A percentile compares a stretch with the other conserved stretches of the same genome.
These are phyloP conservation scores for Cordyceps javanica DNA, from an alignment of 2,329 filamentous ascomycete genomes.

Conservation along the genomic window DNA sequence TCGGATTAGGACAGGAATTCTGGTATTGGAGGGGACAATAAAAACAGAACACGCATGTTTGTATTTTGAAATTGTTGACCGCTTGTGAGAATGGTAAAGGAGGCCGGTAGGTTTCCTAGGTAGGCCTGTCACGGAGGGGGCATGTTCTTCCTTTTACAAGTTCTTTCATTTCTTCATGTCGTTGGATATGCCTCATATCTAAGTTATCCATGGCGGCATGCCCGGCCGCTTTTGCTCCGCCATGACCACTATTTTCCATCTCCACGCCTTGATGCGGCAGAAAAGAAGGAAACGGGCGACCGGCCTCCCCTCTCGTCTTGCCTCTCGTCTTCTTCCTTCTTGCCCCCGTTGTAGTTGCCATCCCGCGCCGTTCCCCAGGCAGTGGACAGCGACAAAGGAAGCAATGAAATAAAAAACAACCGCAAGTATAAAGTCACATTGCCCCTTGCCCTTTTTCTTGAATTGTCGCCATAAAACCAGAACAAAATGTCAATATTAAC, in stretches of 20 bases:
- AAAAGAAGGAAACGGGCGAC: no score
- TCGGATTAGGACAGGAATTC: neutral
- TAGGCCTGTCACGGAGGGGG: neutral
- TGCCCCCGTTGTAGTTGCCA: neutral
- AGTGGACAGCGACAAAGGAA: neutral
- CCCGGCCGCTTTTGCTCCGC: neutral
- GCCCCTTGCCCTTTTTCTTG: conserved; percentile 1
- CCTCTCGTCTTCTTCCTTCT: neutral
- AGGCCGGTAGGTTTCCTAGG: neutral
- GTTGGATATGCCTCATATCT: neutral
- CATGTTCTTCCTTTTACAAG: neutral
- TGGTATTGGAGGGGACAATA: neutral
- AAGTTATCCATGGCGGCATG: neutral
- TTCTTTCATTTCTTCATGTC: conserved; percentile 1
- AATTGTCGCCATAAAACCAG: conserved; percentile 8
- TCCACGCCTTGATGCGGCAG: neutral
- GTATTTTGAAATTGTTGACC: neutral
- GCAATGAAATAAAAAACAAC: conserved; percentile 11
- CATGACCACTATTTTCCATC: neutral
- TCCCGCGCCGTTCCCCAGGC: neutral
- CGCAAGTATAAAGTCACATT: conserved; percentile 6
- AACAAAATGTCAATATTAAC: conserved; percentile 2
- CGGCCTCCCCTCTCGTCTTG: neutral
- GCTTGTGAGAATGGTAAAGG: neutral
- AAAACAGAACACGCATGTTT: neutral